Percentiles rank a stretch among this genome's conserved stretches.
Conservation (phyloP, 2,329 filamentous ascomycete genomes). For the Ploettnerulaceae sp. region DNA sequence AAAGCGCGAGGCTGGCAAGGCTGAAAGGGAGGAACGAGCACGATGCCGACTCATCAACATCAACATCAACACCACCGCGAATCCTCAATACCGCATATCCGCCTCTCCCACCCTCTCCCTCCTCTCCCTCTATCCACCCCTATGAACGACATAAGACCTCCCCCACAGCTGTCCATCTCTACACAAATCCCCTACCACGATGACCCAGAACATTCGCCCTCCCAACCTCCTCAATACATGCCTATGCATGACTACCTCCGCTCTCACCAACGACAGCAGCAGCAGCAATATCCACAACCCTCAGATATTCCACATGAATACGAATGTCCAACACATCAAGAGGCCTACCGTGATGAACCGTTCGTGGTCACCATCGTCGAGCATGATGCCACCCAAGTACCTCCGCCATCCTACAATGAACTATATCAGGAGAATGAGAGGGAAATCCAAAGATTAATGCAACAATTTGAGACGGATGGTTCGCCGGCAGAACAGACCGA, state of each 20-base stretch:
- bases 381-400: conserved; percentile 10
- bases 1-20: conserved; percentile 13
- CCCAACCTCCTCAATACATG: conserved; percentile 27
- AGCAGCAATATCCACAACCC: background rate
- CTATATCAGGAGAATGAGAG: conserved; percentile 20
- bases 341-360: conserved; percentile 29
- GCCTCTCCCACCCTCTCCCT: conserved; percentile 25
- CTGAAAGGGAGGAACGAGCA: conserved; percentile 3
- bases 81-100: conserved; percentile 17
- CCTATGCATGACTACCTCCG: conserved; percentile 32
- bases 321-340: conserved; percentile 8
- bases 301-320: no score
- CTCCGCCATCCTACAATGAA: conserved; percentile 28
- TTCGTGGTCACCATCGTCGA: conserved; percentile 25
- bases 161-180: conserved; percentile 9
- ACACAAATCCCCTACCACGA: conserved; percentile 24
- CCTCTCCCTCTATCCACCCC: conserved; percentile 21
- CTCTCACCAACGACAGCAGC: conserved; percentile 10
- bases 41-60: no score
- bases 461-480: conserved; percentile 19
- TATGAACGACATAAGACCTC: conserved; percentile 8
- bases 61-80: background rate
- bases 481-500: conserved; percentile 24
- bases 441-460: conserved; percentile 21
- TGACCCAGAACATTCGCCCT: conserved; percentile 18